Evolutionary conservation across 495 filamentous ascomycete genomes (phyloP), one percentile per base, ranked within the genome.

Genomic region (Aspergillus steynii): DNA sequence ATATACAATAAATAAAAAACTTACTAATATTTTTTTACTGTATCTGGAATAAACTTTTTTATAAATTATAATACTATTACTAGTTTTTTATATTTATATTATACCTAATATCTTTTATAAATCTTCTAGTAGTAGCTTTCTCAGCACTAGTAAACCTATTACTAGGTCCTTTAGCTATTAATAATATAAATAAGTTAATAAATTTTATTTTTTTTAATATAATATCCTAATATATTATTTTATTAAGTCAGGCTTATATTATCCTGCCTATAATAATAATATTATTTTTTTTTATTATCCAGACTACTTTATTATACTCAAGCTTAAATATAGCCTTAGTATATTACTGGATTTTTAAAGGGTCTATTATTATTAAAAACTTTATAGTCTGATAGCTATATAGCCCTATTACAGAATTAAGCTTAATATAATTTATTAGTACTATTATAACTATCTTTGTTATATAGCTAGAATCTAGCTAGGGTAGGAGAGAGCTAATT

Each of bases 161-260:
- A 48, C 46, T 37, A 12, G 55, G 55, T 56, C 55, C 55, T 48
- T 56, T 56, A 15, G 34, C 34, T 48, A 32, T 56, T 34, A 34
- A 34, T 34, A 56, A 56, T 15, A 15, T 34, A 34, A 34, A 27
- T 37, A 34, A 26, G 46, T 56, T n/a, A 25, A 56, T 56, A 56
- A 29, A 10, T 34, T 56, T 56, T 37, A 34, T 34, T 56, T 34
- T 34, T 48, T 56, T 56, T 25, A 56, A 56, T 27, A 56, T 56
- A 27, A 56, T 56, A 56, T 56, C 55, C 55, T n/a, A 56, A n/a
- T 56, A 56, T 56, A 56, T 25, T 27, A 34, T 56, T 48, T 56
- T n/a, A 25, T 56, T 56, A 4, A 56, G 29, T 48, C 55, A n/a
- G 26, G 28, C 46, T 37, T 56, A 34, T n/a, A 56, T 25, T 7